Conservation (phyloP, 768 basidiomycete species). For the Trametes gibbosa region DNA sequence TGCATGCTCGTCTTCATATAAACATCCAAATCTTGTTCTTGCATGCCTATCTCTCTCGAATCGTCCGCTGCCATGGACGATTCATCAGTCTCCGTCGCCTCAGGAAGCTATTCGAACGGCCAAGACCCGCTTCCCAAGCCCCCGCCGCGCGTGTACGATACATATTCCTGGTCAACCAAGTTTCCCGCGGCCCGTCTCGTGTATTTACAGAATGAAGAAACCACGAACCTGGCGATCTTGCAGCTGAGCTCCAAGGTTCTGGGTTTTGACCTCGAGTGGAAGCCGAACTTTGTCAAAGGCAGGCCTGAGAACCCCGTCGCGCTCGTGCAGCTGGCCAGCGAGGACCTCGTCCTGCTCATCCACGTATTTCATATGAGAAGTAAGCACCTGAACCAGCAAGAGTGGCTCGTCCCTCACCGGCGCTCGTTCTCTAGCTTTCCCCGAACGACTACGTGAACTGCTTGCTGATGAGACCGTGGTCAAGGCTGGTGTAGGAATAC, state of each 20-base stretch:
- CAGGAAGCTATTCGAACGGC: background rate
- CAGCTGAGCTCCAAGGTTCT: slow-evolving; percentile 23
- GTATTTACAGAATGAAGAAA: slow-evolving; percentile 22
- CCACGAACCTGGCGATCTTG: slow-evolving; percentile 19
- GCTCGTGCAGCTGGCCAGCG: slow-evolving; percentile 67
- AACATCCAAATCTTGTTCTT: background rate
- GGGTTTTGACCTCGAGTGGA: slow-evolving; percentile 84
- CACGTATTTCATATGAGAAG: slow-evolving; percentile 62
- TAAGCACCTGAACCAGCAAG: slow-evolving; percentile 18
- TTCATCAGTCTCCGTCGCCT: background rate
- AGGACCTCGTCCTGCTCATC: slow-evolving; percentile 54
- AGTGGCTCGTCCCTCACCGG: background rate
- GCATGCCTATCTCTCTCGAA: background rate
- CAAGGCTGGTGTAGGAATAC: slow-evolving; percentile 77
- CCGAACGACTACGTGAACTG: slow-evolving; percentile 43
- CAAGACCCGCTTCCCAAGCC: background rate
- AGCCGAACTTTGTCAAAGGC: slow-evolving; percentile 56
- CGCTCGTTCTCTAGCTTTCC: slow-evolving; percentile 14
- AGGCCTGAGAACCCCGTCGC: slow-evolving; percentile 63
- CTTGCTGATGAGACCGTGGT: slow-evolving; percentile 51
- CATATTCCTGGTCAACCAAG: slow-evolving; percentile 23
- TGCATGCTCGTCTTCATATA: background rate
- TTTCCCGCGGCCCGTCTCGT: slow-evolving; percentile 22
- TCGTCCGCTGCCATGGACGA: background rate
- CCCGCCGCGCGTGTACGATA: slow-evolving; percentile 8